Percentiles rank a stretch among this genome's conserved stretches.
phyloP scores from a whole-genome alignment of 2,329 filamentous ascomycete genomes.

The Aspergillus flavus region DNA sequence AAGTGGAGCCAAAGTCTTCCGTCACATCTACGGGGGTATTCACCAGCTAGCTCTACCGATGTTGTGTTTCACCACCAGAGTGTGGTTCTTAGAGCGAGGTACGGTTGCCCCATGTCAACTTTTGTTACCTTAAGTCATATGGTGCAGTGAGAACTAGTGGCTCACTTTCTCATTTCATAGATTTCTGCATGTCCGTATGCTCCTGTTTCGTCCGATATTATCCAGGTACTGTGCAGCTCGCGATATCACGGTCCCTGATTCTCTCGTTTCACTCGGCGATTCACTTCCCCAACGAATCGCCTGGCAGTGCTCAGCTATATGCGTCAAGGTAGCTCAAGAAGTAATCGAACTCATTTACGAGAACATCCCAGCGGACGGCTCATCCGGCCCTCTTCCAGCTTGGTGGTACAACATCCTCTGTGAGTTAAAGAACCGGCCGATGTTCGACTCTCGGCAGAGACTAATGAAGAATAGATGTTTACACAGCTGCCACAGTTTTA shows the following conservation, averaged over 20 bases:
- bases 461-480: constrained; percentile 31
- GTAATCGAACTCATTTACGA: constrained; percentile 34
- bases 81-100: constrained; percentile 37
- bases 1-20: constrained; percentile 35
- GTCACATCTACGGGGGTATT: constrained; percentile 25
- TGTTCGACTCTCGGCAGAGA: background rate
- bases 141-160: background rate
- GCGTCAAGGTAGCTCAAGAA: constrained; percentile 37
- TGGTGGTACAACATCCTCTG: constrained; percentile 45
- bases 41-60: constrained; percentile 12
- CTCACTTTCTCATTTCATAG: constrained; percentile 15
- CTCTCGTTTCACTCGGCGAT: constrained; percentile 25
- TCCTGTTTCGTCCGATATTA: constrained; percentile 36
- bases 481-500: constrained; percentile 39
- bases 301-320: constrained; percentile 39
- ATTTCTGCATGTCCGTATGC: constrained; percentile 37
- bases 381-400: constrained; percentile 33
- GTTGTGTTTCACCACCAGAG: constrained; percentile 34
- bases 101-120: background rate
- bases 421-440: constrained; percentile 12
- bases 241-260: constrained; percentile 23
- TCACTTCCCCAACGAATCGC: constrained; percentile 37
- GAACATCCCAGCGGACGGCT: constrained; percentile 31
- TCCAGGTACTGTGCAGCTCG: constrained; percentile 35
- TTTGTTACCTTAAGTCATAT: background rate